Evolutionary conservation across 176 grass and related monocot genomes (phyloP).

Genomic region (Ananas comosus): DNA sequence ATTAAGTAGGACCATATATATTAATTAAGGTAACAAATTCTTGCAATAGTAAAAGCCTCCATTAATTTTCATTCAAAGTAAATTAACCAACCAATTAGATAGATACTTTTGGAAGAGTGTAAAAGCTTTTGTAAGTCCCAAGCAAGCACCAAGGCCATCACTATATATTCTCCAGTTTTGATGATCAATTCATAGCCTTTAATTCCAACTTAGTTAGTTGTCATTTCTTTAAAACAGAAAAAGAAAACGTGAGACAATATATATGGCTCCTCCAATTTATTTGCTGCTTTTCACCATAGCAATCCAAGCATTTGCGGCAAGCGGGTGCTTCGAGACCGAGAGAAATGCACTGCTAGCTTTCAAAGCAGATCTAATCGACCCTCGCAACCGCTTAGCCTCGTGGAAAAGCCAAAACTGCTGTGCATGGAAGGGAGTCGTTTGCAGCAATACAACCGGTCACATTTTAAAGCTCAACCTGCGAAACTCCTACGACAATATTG

Average conservation of each 20-base stretch:
- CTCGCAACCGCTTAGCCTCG: neutral
- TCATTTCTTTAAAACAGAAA: too few species aligned
- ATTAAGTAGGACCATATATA: too few species aligned
- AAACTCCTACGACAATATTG: neutral
- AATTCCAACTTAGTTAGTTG: too few species aligned
- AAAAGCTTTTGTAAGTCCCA: too few species aligned
- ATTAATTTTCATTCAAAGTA: too few species aligned
- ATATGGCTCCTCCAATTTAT: conserved; percentile 9
- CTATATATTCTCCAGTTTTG: too few species aligned
- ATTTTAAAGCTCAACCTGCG: conserved; percentile 11
- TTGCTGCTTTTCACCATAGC: neutral
- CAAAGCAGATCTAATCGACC: conserved; percentile 4
- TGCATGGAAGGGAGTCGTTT: conserved; percentile 18
- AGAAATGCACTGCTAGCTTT: conserved; percentile 10
- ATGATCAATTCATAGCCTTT: too few species aligned
- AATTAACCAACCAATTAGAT: too few species aligned
- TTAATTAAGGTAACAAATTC: too few species aligned
- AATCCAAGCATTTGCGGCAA: neutral
- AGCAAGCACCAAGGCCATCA: too few species aligned
- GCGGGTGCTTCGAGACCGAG: neutral
- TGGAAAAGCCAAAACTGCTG: conserved; percentile 25
- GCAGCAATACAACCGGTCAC: conserved; percentile 19
- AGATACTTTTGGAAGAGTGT: too few species aligned
- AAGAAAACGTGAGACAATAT: neutral
- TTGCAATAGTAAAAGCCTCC: too few species aligned